Evolutionary conservation across 371 early-diverging fungal genomes (phyloP), one percentile per base, ranked within the genome.

Genomic region (Mucor saturninus): DNA sequence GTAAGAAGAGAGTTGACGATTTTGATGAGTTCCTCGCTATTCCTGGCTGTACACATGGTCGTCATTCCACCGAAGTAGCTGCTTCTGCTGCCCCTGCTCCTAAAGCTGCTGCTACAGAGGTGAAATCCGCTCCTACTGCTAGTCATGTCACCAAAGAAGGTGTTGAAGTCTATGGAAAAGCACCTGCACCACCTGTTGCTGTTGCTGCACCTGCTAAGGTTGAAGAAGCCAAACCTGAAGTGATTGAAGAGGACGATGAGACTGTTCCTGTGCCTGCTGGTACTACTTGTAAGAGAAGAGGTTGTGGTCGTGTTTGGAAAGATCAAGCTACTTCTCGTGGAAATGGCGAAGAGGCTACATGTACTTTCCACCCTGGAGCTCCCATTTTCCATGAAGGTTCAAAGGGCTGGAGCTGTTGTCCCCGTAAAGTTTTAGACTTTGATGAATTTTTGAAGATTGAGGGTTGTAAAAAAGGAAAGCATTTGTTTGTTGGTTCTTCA

Each of bases 361-460:
- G 98, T 70, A 71, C 73, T 50, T 93, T 92, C 74, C 98, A 98
- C 72, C 84, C 93, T 9, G 98, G 98, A 10, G 69, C 74, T 13
- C 94, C 96, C 10, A 76, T 96, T 31, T 98, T 96, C 81, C 96
- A 96, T 72, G 96, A 96, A 72, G 95, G 95, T 5, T 91, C 90
- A 57, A 94, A 96, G 77, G 93, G 94, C n/a, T 95, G 92, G 92
- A 85, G 87, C 43, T 94, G 94, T 74, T 95, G 95, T 72, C 77
- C 88, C 54, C 86, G 92, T 38, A 85, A 92, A 64, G 98, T 96
- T 3, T 86, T 97, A 14, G 98, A 97, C 76, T 98, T 97, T 85
- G 98, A 98, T 42, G 97, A 97, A 71, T 97, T 98, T 63, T 77
- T 97, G 65, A 95, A 91, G 71, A 93, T 98, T 73, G 80, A 83